A percentile compares a stretch with the other conserved stretches of the same genome.
Conservation (phyloP, 108 stramenopile species). For the Nitzschia palea region DNA sequence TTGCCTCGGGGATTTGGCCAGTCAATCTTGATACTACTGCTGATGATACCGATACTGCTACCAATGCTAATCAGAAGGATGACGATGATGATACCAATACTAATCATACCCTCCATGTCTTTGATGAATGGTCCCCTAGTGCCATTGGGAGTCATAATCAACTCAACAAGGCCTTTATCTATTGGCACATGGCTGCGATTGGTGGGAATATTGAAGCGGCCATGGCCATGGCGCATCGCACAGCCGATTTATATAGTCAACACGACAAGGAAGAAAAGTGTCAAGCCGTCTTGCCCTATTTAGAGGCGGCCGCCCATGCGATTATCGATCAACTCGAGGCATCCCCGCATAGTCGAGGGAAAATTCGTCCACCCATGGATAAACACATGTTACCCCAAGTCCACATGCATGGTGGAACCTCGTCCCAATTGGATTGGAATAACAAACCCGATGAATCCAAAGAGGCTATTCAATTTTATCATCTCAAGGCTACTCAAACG, state of each 20-base stretch:
- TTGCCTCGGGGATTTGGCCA: slow-evolving; percentile 76
- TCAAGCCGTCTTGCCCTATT: slow-evolving; percentile 72
- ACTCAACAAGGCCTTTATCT: slow-evolving; percentile 56
- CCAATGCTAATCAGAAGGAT: not conserved
- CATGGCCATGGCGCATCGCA: slow-evolving; percentile 61
- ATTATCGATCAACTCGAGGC: slow-evolving; percentile 76
- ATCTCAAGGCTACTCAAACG: slow-evolving; percentile 52
- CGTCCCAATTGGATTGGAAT: slow-evolving; percentile 53
- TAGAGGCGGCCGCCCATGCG: slow-evolving; percentile 75
- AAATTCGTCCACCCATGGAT: slow-evolving; percentile 72
- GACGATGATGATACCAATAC: slow-evolving; percentile 31
- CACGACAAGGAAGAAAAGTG: slow-evolving; percentile 20
- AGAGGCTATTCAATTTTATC: slow-evolving; percentile 86
- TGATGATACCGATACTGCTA: not conserved
- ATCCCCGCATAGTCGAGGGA: slow-evolving; percentile 52
- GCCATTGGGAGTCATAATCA: slow-evolving; percentile 38
- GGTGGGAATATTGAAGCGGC: slow-evolving; percentile 80
- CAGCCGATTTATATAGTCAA: not conserved
- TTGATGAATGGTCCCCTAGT: slow-evolving; percentile 52
- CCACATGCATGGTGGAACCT: slow-evolving; percentile 79
- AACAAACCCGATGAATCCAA: slow-evolving; percentile 83
- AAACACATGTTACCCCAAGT: slow-evolving; percentile 72
- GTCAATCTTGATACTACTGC: slow-evolving; percentile 2
- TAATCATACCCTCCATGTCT: slow-evolving; percentile 28
- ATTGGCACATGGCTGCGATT: slow-evolving; percentile 75